phyloP scores from a whole-genome alignment of 78 protist species.

The Planoprotostelium fungivorum region DNA sequence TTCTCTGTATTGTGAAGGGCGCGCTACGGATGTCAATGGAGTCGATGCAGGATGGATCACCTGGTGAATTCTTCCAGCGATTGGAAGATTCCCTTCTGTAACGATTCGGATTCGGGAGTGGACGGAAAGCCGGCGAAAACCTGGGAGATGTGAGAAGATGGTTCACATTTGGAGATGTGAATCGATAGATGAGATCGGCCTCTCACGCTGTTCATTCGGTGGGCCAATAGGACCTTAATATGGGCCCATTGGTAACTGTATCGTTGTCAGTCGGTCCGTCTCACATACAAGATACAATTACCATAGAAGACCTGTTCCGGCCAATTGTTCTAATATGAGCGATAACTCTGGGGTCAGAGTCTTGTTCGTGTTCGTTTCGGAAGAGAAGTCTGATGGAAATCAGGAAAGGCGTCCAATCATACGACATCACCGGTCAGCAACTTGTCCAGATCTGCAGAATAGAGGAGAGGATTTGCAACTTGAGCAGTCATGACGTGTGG shows the following conservation, averaged over 20 bases:
- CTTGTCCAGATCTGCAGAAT: background rate
- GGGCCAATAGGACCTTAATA: background rate
- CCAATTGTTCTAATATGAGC: background rate
- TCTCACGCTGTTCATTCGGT: background rate
- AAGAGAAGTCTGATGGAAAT: background rate
- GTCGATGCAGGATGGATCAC: background rate
- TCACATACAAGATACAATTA: background rate
- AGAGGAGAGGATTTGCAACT: background rate
- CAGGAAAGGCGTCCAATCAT: background rate
- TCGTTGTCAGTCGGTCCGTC: background rate
- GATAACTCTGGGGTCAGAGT: background rate
- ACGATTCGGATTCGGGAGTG: background rate
- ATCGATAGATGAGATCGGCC: too few relatives aligned
- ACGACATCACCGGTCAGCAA: background rate
- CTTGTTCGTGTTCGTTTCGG: background rate
- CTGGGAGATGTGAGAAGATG: background rate
- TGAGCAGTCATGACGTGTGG: background rate
- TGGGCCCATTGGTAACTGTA: background rate
- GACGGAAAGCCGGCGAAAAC: background rate
- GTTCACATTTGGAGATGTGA: background rate
- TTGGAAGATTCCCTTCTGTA: background rate
- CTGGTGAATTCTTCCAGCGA: background rate
- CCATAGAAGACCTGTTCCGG: background rate
- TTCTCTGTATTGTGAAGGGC: background rate
- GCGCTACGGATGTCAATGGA: background rate